phyloP scores from a whole-genome alignment of 495 filamentous ascomycete species.

The Neurospora intermedia region DNA sequence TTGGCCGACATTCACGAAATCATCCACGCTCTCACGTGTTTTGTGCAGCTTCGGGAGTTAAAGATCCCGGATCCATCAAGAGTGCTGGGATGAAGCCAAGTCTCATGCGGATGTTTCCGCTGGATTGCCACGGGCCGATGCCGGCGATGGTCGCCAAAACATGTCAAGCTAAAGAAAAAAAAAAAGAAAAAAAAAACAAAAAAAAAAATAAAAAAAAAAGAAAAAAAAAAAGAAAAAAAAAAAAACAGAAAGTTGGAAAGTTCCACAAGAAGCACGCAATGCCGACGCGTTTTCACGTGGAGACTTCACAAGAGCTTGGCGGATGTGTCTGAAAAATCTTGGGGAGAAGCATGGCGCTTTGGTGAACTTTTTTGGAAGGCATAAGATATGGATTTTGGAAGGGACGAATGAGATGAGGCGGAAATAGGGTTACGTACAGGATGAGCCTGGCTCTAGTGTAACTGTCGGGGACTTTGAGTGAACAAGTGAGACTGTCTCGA shows the following conservation, averaged over 20 bases:
- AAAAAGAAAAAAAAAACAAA: not conserved
- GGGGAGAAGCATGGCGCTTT: not conserved
- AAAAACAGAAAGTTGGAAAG: not conserved
- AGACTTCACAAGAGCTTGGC: not conserved
- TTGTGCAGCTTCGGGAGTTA: not conserved
- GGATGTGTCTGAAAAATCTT: not conserved
- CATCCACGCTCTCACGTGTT: not conserved
- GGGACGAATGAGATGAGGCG: not conserved
- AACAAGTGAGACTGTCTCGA: no score
- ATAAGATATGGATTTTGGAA: not conserved
- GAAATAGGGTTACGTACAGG: not conserved
- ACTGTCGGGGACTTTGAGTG: not conserved
- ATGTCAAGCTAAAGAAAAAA: not conserved
- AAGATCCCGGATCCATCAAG: not conserved
- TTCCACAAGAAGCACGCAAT: not conserved
- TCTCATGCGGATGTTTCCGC: not conserved
- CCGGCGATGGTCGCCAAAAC: not conserved
- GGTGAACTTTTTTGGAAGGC: not conserved
- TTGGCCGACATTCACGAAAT: not conserved
- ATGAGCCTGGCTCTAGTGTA: not conserved
- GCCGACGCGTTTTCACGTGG: not conserved
- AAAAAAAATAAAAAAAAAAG: not conserved
- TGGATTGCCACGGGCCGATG: not conserved
- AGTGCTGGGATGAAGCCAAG: not conserved
- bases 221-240: not conserved